Conservation (phyloP, 495 filamentous ascomycete genomes). For the Penicillium longicatenatum region DNA sequence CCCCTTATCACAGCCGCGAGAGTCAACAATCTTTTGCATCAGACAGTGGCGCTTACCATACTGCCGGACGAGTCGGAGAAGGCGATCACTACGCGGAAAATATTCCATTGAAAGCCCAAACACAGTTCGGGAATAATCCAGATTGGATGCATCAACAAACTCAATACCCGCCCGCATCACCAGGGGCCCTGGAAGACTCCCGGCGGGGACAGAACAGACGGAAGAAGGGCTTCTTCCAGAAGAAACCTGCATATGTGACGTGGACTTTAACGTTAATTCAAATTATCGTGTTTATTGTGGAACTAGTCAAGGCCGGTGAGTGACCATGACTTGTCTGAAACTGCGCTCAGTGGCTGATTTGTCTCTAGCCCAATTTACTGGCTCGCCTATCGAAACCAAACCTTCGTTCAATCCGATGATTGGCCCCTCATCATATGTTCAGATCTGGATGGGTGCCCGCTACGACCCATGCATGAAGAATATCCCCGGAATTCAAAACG, state of each 20-base stretch:
- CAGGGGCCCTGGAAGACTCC: slow-evolving; percentile 27
- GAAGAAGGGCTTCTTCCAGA: slow-evolving; percentile 54
- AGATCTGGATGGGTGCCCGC: slow-evolving; percentile 95
- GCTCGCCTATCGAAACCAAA: slow-evolving; percentile 78
- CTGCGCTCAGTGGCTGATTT: neutral
- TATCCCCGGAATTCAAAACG: slow-evolving; percentile 63
- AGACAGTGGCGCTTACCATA: slow-evolving; percentile 35
- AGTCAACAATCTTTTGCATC: slow-evolving; percentile 46
- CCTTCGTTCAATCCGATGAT: slow-evolving; percentile 96
- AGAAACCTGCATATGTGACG: slow-evolving; percentile 77
- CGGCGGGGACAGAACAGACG: slow-evolving; percentile 22
- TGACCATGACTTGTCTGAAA: neutral
- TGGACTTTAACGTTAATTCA: slow-evolving; percentile 79
- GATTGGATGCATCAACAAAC: slow-evolving; percentile 49
- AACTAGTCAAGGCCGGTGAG: slow-evolving; percentile 81
- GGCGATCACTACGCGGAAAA: slow-evolving; percentile 52
- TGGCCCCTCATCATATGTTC: slow-evolving; percentile 83
- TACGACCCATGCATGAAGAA: slow-evolving; percentile 95
- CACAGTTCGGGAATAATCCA: slow-evolving; percentile 34
- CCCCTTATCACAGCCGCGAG: slow-evolving; percentile 40
- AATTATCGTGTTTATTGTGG: slow-evolving; percentile 84
- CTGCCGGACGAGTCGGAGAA: slow-evolving; percentile 38
- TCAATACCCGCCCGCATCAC: slow-evolving; percentile 36
- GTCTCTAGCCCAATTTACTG: slow-evolving; percentile 40
- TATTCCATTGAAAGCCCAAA: slow-evolving; percentile 49